Conservation (phyloP, 495 filamentous ascomycete genomes). For the Cladorrhinum samala region DNA sequence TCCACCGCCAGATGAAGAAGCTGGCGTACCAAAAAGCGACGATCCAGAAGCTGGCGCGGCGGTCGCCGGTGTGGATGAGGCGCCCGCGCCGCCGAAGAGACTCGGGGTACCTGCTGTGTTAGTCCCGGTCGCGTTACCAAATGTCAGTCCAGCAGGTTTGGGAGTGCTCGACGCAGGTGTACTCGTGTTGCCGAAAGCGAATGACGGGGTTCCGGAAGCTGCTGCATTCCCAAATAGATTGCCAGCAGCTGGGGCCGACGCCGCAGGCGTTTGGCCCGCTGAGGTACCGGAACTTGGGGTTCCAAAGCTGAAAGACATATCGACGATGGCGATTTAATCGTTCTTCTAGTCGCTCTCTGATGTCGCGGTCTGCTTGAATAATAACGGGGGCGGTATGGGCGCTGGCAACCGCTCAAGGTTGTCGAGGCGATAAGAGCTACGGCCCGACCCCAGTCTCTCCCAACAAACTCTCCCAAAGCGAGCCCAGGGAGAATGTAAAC, state of each 20-base stretch:
- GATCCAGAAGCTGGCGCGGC: slow-evolving; percentile 8
- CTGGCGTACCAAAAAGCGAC: slow-evolving; percentile 11
- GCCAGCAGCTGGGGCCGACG: slow-evolving; percentile 35
- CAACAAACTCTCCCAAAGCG: not conserved
- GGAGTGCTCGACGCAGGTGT: slow-evolving; percentile 24
- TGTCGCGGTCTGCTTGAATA: not conserved
- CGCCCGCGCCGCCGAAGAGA: slow-evolving; percentile 26
- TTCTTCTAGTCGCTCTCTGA: not conserved
- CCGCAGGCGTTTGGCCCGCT: slow-evolving; percentile 31
- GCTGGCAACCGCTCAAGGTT: not conserved
- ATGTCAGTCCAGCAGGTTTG: slow-evolving; percentile 36
- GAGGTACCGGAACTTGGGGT: slow-evolving; percentile 33
- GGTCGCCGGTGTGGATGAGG: slow-evolving; percentile 21
- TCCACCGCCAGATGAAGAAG: slow-evolving; percentile 21
- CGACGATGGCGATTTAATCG: not conserved
- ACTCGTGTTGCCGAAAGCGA: slow-evolving; percentile 31
- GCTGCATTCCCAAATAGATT: slow-evolving; percentile 30
- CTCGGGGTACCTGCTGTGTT: slow-evolving; percentile 22
- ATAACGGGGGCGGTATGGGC: not conserved
- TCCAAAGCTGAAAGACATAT: slow-evolving; percentile 35
- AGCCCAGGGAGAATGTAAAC: slow-evolving; percentile 4
- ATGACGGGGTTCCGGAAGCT: slow-evolving; percentile 18
- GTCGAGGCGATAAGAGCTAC: slow-evolving; percentile 1
- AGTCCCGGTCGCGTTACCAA: slow-evolving; percentile 39
- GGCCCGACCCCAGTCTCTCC: not conserved